phyloP scores from a whole-genome alignment of 2,329 filamentous ascomycete genomes.

The Neonectria ditissima region DNA sequence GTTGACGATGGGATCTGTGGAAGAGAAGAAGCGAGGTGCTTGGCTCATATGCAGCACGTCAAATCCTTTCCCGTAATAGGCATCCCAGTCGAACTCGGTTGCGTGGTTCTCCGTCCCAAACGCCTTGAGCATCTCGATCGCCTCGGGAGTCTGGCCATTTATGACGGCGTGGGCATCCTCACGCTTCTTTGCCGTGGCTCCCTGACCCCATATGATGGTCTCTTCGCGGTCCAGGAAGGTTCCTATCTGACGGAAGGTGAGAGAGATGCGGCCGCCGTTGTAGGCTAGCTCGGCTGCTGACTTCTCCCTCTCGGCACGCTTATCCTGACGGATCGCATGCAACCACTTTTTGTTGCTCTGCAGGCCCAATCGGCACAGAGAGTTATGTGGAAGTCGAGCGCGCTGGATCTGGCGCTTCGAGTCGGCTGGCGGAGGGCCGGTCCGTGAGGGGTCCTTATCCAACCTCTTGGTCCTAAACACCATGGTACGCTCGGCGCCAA shows the following conservation, averaged over 20 bases:
- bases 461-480: slow-evolving; percentile 83
- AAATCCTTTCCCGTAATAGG: slow-evolving; percentile 81
- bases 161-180: slow-evolving; percentile 71
- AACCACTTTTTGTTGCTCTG: slow-evolving; percentile 88
- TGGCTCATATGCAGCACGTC: slow-evolving; percentile 79
- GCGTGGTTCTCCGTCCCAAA: slow-evolving; percentile 89
- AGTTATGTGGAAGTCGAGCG: slow-evolving; percentile 86
- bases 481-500: slow-evolving; percentile 95
- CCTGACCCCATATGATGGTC: slow-evolving; percentile 88
- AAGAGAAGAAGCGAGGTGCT: slow-evolving; percentile 64
- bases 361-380: slow-evolving; percentile 84
- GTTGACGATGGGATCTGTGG: slow-evolving; percentile 61
- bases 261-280: slow-evolving; percentile 82
- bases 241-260: slow-evolving; percentile 91
- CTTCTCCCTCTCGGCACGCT: slow-evolving; percentile 76
- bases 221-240: slow-evolving; percentile 81
- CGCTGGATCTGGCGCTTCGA: slow-evolving; percentile 69
- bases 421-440: slow-evolving; percentile 20
- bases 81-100: slow-evolving; percentile 78
- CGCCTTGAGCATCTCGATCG: slow-evolving; percentile 76
- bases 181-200: slow-evolving; percentile 76
- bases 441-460: slow-evolving; percentile 54
- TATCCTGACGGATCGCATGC: slow-evolving; percentile 92
- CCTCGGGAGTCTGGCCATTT: slow-evolving; percentile 75
- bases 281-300: slow-evolving; percentile 76